Base-by-base conservation (phyloP, 1,139 yeast genomes). In the Blastobotrys aristatus region DNA sequence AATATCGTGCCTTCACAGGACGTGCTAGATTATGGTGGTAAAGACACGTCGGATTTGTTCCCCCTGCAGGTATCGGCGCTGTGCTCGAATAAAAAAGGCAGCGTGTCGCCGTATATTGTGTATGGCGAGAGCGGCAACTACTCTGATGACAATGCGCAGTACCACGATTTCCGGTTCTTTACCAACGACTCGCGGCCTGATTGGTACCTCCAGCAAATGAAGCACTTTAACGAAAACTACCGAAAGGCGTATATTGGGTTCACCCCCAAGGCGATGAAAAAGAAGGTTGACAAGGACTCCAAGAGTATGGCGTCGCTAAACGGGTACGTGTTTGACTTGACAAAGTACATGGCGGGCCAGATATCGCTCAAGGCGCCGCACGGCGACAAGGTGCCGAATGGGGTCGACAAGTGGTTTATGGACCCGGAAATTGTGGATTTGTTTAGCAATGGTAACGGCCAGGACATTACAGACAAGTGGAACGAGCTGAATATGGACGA, bases 1-100 rank as follows among this genome's bases (percentile, higher is more conserved):
- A 52, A 64, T 5, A 59, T 70, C 40, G 70, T 70, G 2, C 63
- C 74, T 4, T 56, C 63, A 11, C 46, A 53, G 10, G 64, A 61
- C 31, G 56, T 70, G 21, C 58, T 67, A 20, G 52, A 58, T 26
- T 69, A 68, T 46, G 73, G 71, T 21, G 74, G 74, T 13, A 49
- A 50, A 16, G 72, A 67, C 45, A 50, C 66, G 11, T 48, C 63
- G 14, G 65, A 59, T 38, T 43, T 70, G 35, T 70, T 70, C 54
- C 74, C 74, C 1, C 50, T 69, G 17, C 74, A 69, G 44, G 56
- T 70, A 1, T 67, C 72, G 1, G 72, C 71, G 2, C 64, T 68
- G 1, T 70, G 74, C 51, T 57, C 57, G 4, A 68, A 69, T 21
- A 53, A 53, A 21, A 59, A 65, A 33, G 70, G 72, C 1, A 39